Conservation (phyloP, 176 grass and related monocot genomes). For the Puccinellia tenuiflora region DNA sequence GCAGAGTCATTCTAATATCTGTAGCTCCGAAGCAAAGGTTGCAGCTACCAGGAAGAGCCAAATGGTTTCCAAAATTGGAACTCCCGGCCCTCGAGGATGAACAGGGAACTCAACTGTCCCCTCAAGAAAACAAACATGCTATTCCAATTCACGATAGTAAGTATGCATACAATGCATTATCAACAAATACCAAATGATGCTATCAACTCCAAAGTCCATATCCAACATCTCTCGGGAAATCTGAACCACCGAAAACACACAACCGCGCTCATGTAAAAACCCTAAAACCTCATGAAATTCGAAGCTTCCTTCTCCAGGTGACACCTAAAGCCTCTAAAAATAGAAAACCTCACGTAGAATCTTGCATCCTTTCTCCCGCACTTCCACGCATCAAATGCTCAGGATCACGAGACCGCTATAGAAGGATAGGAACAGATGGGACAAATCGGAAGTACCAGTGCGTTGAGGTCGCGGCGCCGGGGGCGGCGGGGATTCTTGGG, state of each 20-base stretch:
- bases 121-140: not conserved
- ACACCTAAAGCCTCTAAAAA: not conserved
- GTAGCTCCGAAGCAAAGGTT: not conserved
- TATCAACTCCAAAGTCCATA: not conserved
- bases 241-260: not conserved
- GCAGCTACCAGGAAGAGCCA: not conserved
- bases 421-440: not conserved
- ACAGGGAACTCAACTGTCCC: not conserved
- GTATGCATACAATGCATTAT: not conserved
- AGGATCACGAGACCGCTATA: not conserved
- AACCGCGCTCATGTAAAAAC: not conserved
- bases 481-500: constrained; percentile 47
- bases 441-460: constrained; percentile 35
- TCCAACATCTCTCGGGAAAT: not conserved
- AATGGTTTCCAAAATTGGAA: constrained; percentile 12
- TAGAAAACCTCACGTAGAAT: not conserved
- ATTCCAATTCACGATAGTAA: not conserved
- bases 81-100: not conserved
- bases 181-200: not conserved
- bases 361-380: not conserved
- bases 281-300: not conserved
- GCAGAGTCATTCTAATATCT: not conserved
- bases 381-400: not conserved
- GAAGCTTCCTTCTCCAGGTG: not conserved
- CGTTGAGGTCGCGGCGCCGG: constrained; percentile 68